Evolutionary conservation across 2,329 filamentous ascomycete genomes (phyloP).

Genomic region (Akanthomyces uredinophilus): DNA sequence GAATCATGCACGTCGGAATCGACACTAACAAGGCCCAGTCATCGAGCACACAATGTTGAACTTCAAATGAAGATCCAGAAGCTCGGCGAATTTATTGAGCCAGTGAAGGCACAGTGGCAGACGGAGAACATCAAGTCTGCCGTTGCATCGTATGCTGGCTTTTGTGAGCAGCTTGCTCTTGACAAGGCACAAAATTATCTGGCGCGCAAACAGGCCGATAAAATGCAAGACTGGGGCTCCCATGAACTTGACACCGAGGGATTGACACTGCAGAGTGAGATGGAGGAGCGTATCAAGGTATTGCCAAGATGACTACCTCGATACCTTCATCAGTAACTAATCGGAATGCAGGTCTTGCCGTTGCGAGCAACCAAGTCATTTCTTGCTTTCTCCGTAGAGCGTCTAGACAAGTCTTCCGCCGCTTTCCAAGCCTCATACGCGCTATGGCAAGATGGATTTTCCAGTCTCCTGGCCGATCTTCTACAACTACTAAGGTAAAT

Average conservation of each 20-base stretch:
- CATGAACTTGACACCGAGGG: slow-evolving; percentile 75
- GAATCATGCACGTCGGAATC: not conserved
- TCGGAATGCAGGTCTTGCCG: slow-evolving; percentile 59
- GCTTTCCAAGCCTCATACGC: slow-evolving; percentile 70
- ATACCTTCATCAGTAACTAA: not conserved
- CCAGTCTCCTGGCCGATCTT: slow-evolving; percentile 76
- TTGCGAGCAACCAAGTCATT: slow-evolving; percentile 86
- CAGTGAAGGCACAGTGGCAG: slow-evolving; percentile 76
- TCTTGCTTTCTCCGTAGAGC: slow-evolving; percentile 87
- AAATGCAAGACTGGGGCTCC: slow-evolving; percentile 76
- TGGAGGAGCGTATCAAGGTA: slow-evolving; percentile 70
- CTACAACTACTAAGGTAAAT: slow-evolving; percentile 71
- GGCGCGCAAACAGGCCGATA: slow-evolving; percentile 64
- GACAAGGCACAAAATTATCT: slow-evolving; percentile 79
- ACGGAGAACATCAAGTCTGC: slow-evolving; percentile 61
- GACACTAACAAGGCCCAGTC: slow-evolving; percentile 41
- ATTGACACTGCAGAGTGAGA: slow-evolving; percentile 68
- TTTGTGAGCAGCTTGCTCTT: slow-evolving; percentile 74
- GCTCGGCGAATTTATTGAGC: slow-evolving; percentile 72
- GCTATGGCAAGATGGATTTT: slow-evolving; percentile 82
- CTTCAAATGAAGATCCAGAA: slow-evolving; percentile 64
- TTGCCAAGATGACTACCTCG: slow-evolving; percentile 16
- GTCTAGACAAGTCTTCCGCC: slow-evolving; percentile 67
- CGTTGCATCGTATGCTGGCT: slow-evolving; percentile 69
- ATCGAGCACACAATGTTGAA: slow-evolving; percentile 74